Evolutionary conservation across 495 filamentous ascomycete species (phyloP), one percentile per base, ranked within the genome.

Genomic region (Mytilinidion resinicola): DNA sequence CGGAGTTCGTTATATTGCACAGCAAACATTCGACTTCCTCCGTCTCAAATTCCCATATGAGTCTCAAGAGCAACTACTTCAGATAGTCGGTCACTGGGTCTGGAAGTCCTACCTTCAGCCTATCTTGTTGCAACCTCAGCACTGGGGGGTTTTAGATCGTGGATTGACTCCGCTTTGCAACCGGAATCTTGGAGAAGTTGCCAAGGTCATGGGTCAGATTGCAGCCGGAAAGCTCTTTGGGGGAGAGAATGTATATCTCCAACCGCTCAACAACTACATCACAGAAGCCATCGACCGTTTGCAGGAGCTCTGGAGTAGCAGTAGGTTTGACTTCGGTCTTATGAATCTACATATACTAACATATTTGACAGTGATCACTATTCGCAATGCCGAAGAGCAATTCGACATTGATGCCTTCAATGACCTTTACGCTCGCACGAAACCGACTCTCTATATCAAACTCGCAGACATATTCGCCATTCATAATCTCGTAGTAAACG

Each of bases 381-480:
- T 97, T 17, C 86, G 87, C 47, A 85, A 89, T 64, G 86, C 88
- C 3, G 95, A 97, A 69, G 80, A 82, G 46, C 90, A 91, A 19
- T 98, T 96, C 69, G 95, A 96, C 69, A 96, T 97, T 68, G 93
- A 97, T 68, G 92, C 96, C 62, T 97, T 92, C 79, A 96, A 96
- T 63, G 93, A 99, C 67, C 81, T 97, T 25, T 97, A 96, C 66
- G 86, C 92, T 48, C 90, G 92, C 66, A 91, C 89, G 51, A 95
- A 96, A 67, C 93, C 93, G 3, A 97, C 92, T 3, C 77, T 99
- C 17, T 99, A 96, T 75, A 95, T 99, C 73, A 99, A 99, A 73
- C 90, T 97, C 85, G 82, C 87, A 14, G 93, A 99, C 70, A 90
- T 99, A 57, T 97, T 97, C 71, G 87, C 95, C 19, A 91, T 99